A percentile compares a stretch with the other conserved stretches of the same genome.
Evolutionary conservation across 2,329 filamentous ascomycete species (phyloP).

Genomic region (Exophiala lecanii-corni): DNA sequence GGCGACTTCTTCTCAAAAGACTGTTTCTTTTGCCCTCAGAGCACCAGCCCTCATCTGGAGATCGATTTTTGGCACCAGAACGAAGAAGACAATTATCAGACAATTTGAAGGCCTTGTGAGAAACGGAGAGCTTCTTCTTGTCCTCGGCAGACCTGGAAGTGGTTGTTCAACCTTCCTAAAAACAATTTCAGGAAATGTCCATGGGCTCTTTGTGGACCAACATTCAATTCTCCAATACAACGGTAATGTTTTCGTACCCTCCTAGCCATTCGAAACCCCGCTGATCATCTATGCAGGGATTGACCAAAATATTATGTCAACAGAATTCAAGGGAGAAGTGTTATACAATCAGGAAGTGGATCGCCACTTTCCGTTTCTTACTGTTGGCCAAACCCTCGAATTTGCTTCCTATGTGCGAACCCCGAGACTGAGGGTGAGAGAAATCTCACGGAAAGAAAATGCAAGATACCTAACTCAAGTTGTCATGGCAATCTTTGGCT

Average conservation of each 20-base stretch:
- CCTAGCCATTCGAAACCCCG: slow-evolving; percentile 58
- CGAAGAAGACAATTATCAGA: slow-evolving; percentile 46
- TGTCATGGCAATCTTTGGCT: slow-evolving; percentile 62
- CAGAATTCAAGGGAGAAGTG: slow-evolving; percentile 45
- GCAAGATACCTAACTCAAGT: slow-evolving; percentile 7
- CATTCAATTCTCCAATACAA: slow-evolving; percentile 76
- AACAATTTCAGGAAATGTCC: slow-evolving; percentile 68
- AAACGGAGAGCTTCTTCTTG: slow-evolving; percentile 67
- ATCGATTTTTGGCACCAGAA: not conserved
- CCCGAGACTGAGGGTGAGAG: slow-evolving; percentile 3
- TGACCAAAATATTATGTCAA: slow-evolving; percentile 52
- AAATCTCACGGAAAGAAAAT: slow-evolving; percentile 6
- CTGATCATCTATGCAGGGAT: slow-evolving; percentile 64
- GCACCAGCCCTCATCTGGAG: not conserved
- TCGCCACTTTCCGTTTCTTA: slow-evolving; percentile 48
- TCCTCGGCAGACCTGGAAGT: slow-evolving; percentile 62
- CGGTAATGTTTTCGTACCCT: slow-evolving; percentile 46
- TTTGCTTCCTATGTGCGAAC: slow-evolving; percentile 43
- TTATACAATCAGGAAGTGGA: slow-evolving; percentile 53
- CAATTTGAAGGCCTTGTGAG: slow-evolving; percentile 64
- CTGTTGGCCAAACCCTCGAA: slow-evolving; percentile 49
- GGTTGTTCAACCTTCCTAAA: slow-evolving; percentile 69
- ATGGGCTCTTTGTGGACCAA: slow-evolving; percentile 69
- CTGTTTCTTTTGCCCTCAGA: not conserved
- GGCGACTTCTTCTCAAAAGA: not conserved